Evolutionary conservation across 73 alveolate genomes (phyloP), one percentile per base, ranked within the genome.

Genomic region (Halteria grandinella): DNA sequence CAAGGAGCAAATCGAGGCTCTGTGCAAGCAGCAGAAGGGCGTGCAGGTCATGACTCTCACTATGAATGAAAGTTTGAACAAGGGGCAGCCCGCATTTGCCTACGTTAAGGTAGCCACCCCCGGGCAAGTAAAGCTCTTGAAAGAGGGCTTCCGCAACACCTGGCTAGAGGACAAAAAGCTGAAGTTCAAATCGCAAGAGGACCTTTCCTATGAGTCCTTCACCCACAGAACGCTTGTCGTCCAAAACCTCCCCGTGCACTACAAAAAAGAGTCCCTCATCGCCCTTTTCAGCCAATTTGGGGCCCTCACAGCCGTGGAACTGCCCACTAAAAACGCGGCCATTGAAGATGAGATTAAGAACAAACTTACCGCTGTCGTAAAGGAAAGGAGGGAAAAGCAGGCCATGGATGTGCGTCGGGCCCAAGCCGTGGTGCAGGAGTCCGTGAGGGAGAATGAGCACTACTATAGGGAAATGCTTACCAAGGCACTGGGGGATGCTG

Each of bases 111-210:
- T 57, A 31, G 45, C n/a, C 11, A 6, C 27, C 24, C 12, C 7
- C 5, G 23, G 25, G 14, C 77, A 37, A 34, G 52, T 39, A 21
- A 60, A 60, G 12, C n/a, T 3, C 7, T 44, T 60, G 18, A 14
- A 36, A 37, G 43, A 60, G 15, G 12, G 43, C 20, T 27, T 60
- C 15, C 24, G 43, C 12, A 60, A 60, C 27, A 15, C 12, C 1
- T 60, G 77, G 77, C 37, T 60, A 25, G 59, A 11, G 24, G 77
- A 60, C 23, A 60, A 60, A 36, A 60, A 60, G 48, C 4, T 60
- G 10, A 60, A 60, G 28, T n/a, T 23, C 2, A 8, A 2, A 23
- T 10, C 15, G 20, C 12, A 21, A n/a, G 29, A 33, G 7, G 57
- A 60, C 1, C n/a, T 29, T 1, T 25, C 5, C 21, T 17, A 37